Evolutionary conservation across 2,329 filamentous ascomycete genomes (phyloP).

Genomic region (Ophiostoma novo-ulmi): DNA sequence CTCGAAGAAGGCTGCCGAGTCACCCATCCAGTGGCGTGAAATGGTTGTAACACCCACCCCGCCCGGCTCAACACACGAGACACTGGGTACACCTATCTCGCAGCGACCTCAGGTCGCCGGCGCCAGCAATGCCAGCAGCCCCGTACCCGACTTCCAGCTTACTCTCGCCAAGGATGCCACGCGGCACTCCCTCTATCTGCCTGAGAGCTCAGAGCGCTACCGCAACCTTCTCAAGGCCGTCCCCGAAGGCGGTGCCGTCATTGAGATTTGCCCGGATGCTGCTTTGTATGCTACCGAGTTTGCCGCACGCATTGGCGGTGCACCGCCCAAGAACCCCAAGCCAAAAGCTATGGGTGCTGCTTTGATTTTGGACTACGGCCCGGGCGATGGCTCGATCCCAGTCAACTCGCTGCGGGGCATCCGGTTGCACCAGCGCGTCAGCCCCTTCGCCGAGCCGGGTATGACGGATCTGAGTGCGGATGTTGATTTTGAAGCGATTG

Average conservation of each 20-base stretch:
- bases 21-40: conserved; percentile 67
- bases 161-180: conserved; percentile 70
- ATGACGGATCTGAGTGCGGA: conserved; percentile 85
- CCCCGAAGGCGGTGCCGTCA: conserved; percentile 60
- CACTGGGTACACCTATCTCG: conserved; percentile 50
- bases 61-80: conserved; percentile 48
- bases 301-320: conserved; percentile 75
- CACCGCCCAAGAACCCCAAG: conserved; percentile 47
- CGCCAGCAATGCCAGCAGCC: conserved; percentile 44
- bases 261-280: conserved; percentile 88
- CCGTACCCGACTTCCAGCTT: conserved; percentile 79
- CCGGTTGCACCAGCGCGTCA: conserved; percentile 67
- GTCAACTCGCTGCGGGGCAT: conserved; percentile 89
- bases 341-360: conserved; percentile 70
- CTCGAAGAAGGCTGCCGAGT: conserved; percentile 14
- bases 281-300: conserved; percentile 76
- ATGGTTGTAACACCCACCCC: conserved; percentile 68
- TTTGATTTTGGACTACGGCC: conserved; percentile 93
- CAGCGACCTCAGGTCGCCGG: conserved; percentile 40
- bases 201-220: conserved; percentile 75
- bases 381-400: conserved; percentile 65
- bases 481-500: conserved; percentile 85
- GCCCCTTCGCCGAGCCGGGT: conserved; percentile 73
- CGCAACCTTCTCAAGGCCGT: conserved; percentile 62
- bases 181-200: conserved; percentile 78